These are phyloP conservation scores for Croton setiger DNA, from an alignment of 441 rosid genomes.

Conservation along the genomic window DNA sequence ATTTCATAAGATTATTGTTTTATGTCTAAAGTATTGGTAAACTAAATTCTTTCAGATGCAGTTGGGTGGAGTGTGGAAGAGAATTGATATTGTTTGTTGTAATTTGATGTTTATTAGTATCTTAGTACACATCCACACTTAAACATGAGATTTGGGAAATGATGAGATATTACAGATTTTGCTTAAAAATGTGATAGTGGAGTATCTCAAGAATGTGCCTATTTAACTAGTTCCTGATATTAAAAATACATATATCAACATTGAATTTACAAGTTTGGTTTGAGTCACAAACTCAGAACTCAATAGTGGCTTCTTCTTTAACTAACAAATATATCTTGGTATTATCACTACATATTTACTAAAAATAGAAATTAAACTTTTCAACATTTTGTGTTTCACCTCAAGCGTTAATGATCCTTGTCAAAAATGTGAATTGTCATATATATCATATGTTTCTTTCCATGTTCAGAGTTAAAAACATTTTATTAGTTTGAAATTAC, in stretches of 20 bases:
- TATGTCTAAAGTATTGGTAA: neutral
- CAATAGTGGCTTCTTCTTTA: neutral
- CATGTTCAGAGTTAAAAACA: neutral
- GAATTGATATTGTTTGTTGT: neutral
- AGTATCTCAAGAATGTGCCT: neutral
- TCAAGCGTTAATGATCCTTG: neutral
- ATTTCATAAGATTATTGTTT: too few relatives aligned
- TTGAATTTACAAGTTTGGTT: neutral
- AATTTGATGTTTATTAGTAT: neutral
- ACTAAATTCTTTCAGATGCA: neutral
- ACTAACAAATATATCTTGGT: neutral
- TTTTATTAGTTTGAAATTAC: neutral
- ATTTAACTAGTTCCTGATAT: neutral
- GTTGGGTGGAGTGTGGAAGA: neutral
- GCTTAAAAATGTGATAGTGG: neutral
- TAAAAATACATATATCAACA: neutral
- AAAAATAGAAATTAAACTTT: neutral
- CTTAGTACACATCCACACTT: neutral
- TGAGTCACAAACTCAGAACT: neutral
- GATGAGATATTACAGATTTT: neutral
- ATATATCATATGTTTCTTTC: neutral
- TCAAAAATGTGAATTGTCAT: neutral
- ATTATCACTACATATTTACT: neutral
- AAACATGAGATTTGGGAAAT: neutral
- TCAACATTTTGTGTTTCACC: neutral